Evolutionary conservation across 2,329 filamentous ascomycete genomes (phyloP), one percentile per base, ranked within the genome.

Genomic region (Aspergillus calidoustus): DNA sequence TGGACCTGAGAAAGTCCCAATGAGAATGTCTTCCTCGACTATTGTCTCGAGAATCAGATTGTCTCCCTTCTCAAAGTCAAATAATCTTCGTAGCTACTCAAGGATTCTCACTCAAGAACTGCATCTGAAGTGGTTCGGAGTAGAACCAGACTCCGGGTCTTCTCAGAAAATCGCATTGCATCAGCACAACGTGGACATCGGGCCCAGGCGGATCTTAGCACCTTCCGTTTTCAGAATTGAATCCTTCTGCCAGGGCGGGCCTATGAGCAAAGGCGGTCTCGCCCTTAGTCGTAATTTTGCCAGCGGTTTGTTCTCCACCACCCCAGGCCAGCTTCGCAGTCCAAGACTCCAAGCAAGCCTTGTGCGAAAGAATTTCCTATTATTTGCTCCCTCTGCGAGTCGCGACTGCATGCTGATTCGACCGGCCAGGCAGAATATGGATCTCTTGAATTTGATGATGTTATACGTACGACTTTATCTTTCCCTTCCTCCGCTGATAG

Each of bases 271-370:
- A 25, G 34, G 23, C 22, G 17, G 3, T 19, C 25, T 6, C 23
- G 9, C 41, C 53, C 30, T 31, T 38, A 55, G 25, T 19, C 22
- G 47, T 25, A 49, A 49, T 23, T 49, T 49, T 28, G 22, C 47
- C 5, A 22, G 34, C 6, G 34, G 22, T 41, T 52, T 43, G 7
- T 51, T 55, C 60, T 25, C 56, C 38, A 52, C 50, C 19, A 19
- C 54, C 61, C 61, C 53, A 54, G 25, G 43, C 57, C 57, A 63
- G 41, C 49, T 54, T 38, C 60, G 13, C 19, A 19, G 19, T 54
- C 50, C 38, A 49, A 46, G 44, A 28, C 25, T 54, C 46, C 19
- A 51, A 60, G 46, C 17, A 50, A 54, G 49, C 43, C 48, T 59
- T 51, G 34, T 38, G 49, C 30, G 9, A 15, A 41, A 43, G 47